These are phyloP conservation scores for Citropsis articulata DNA, from an alignment of 345 rosid genomes.

Conservation along the genomic window DNA sequence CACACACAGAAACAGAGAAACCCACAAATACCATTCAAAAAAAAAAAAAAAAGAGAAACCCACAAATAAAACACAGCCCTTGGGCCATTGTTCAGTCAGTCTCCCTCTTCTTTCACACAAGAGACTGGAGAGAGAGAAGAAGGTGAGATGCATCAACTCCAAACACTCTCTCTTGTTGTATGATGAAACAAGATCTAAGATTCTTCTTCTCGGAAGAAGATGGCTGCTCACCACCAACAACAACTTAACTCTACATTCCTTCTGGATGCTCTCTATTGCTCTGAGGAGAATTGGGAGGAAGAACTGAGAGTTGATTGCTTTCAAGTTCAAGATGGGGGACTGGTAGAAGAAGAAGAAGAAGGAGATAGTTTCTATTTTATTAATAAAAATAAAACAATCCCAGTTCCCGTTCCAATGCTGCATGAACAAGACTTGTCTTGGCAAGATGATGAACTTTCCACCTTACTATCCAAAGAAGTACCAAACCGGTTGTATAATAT, in stretches of 20 bases:
- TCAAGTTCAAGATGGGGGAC: background rate
- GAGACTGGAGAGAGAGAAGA: background rate
- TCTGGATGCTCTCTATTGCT: slow-evolving; percentile 51
- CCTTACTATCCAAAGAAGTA: slow-evolving; percentile 46
- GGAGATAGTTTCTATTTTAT: slow-evolving; percentile 7
- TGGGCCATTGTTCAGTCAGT: background rate
- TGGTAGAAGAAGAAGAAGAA: background rate
- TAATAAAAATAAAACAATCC: slow-evolving; percentile 1
- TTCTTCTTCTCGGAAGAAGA: slow-evolving; percentile 51
- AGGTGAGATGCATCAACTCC: slow-evolving; percentile 30
- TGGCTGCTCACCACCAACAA: slow-evolving; percentile 24
- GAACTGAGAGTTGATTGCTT: slow-evolving; percentile 20
- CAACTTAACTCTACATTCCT: slow-evolving; percentile 26
- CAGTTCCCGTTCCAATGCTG: slow-evolving; percentile 8
- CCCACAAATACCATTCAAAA: slow-evolving; percentile 23
- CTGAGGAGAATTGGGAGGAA: slow-evolving; percentile 55
- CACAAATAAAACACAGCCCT: slow-evolving; percentile 19
- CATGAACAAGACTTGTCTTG: slow-evolving; percentile 46
- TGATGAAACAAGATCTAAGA: slow-evolving; percentile 39
- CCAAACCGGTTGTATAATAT: slow-evolving; percentile 25
- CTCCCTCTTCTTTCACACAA: slow-evolving; percentile 2
- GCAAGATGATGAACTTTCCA: slow-evolving; percentile 58
- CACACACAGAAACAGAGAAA: background rate
- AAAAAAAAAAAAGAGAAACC: too few species aligned
- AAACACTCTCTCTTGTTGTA: slow-evolving; percentile 2